These are phyloP conservation scores for Arctium lappa DNA, from an alignment of 129 eudicot species.

Conservation along the genomic window DNA sequence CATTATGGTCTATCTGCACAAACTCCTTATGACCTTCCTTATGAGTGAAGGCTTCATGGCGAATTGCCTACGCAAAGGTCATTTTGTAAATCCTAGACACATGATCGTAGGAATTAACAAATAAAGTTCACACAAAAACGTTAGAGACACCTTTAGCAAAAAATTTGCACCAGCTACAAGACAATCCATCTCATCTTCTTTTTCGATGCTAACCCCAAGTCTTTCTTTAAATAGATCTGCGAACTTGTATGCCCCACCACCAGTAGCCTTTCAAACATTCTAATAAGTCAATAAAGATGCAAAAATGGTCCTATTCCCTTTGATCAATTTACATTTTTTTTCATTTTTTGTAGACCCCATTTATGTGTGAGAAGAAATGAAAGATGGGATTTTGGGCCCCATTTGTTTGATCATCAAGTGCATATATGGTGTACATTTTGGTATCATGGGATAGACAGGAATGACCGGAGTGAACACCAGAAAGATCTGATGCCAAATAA, in stretches of 20 bases:
- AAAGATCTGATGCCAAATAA: not conserved
- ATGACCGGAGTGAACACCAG: not conserved
- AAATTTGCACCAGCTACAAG: constrained; percentile 98
- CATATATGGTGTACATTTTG: not conserved
- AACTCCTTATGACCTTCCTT: constrained; percentile 93
- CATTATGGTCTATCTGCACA: constrained; percentile 95
- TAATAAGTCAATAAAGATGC: constrained; percentile 22
- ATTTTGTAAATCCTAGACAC: not conserved
- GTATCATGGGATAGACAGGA: not conserved
- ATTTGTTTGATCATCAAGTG: not conserved
- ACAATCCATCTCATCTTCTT: constrained; percentile 98
- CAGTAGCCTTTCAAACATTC: constrained; percentile 84
- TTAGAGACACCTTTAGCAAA: constrained; percentile 74
- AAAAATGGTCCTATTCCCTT: not conserved
- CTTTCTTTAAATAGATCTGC: constrained; percentile 91
- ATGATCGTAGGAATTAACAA: not conserved
- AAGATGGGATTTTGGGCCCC: not conserved
- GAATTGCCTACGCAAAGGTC: constrained; percentile 66
- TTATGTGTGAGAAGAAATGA: not conserved
- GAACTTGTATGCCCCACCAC: constrained; percentile 97
- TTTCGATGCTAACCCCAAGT: constrained; percentile 93
- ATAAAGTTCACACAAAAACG: not conserved
- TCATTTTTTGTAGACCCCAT: not conserved
- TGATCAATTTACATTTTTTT: not conserved
- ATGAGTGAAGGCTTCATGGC: constrained; percentile 99